Conservation (phyloP, 768 basidiomycete species). For the Imleria badia region DNA sequence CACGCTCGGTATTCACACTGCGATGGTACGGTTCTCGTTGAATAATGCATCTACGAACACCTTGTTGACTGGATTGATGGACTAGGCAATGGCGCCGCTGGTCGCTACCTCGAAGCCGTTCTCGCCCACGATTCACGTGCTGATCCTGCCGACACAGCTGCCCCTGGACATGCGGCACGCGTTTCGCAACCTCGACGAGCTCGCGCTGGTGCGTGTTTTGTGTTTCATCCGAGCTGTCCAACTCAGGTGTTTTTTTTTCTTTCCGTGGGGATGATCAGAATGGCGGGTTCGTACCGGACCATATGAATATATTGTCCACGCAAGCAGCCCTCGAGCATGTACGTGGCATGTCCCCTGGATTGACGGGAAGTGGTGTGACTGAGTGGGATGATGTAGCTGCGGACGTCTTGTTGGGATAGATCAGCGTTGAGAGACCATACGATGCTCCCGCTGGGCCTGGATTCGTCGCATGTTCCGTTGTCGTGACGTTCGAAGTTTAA, state of each 20-base stretch:
- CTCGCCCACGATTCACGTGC: conserved; percentile 67
- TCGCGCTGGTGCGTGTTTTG: conserved; percentile 46
- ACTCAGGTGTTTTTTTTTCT: neutral
- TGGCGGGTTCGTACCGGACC: conserved; percentile 56
- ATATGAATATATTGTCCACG: conserved; percentile 72
- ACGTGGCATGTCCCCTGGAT: neutral
- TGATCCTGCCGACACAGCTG: conserved; percentile 71
- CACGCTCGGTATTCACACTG: conserved; percentile 55
- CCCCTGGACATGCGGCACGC: conserved; percentile 68
- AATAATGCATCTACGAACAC: neutral
- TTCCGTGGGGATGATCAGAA: conserved; percentile 37
- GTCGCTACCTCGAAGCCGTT: conserved; percentile 62
- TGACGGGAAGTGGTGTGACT: neutral
- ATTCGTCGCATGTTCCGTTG: conserved; percentile 26
- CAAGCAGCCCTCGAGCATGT: conserved; percentile 62
- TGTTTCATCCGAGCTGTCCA: neutral
- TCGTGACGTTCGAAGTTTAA: conserved; percentile 5
- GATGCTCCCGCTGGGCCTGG: conserved; percentile 60
- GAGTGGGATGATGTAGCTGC: conserved; percentile 43
- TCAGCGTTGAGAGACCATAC: conserved; percentile 44
- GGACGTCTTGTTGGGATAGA: conserved; percentile 51
- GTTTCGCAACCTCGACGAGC: conserved; percentile 70
- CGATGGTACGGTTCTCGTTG: conserved; percentile 44
- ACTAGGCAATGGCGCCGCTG: conserved; percentile 52
- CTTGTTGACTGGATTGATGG: neutral